A percentile compares a stretch with the other conserved stretches of the same genome.
These are phyloP conservation scores for Sicyos baderoa DNA, from an alignment of 306 rosid genomes.

Conservation along the genomic window DNA sequence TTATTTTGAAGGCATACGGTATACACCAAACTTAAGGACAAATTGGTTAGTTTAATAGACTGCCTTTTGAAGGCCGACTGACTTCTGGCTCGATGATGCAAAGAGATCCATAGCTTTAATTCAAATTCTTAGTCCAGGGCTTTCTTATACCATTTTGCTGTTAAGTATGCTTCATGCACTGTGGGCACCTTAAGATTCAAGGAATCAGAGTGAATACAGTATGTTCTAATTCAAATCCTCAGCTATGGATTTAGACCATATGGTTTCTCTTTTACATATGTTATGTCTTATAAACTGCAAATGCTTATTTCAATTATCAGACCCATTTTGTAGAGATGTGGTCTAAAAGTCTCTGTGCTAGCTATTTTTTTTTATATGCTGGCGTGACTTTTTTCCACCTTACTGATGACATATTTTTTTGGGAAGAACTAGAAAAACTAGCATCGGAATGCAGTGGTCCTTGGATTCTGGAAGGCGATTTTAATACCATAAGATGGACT, in stretches of 20 bases:
- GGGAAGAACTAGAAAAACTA: too few relatives aligned
- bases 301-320: slow-evolving; percentile 1
- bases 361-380: background rate
- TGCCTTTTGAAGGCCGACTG: background rate
- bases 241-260: background rate
- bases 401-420: too few relatives aligned
- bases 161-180: background rate
- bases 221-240: background rate
- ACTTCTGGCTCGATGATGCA: slow-evolving; percentile 6
- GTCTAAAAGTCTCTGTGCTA: background rate
- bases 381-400: background rate
- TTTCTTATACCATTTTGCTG: background rate
- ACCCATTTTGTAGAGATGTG: background rate
- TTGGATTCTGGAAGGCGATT: too few relatives aligned
- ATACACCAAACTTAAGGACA: background rate
- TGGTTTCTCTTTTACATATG: background rate
- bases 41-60: background rate
- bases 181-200: background rate
- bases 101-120: background rate
- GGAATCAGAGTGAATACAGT: background rate
- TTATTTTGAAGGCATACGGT: background rate
- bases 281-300: background rate
- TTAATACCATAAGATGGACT: too few relatives aligned
- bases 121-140: background rate
- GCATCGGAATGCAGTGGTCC: too few relatives aligned